Conservation (phyloP, 176 grass and related monocot species). For the Musa beccarii region DNA sequence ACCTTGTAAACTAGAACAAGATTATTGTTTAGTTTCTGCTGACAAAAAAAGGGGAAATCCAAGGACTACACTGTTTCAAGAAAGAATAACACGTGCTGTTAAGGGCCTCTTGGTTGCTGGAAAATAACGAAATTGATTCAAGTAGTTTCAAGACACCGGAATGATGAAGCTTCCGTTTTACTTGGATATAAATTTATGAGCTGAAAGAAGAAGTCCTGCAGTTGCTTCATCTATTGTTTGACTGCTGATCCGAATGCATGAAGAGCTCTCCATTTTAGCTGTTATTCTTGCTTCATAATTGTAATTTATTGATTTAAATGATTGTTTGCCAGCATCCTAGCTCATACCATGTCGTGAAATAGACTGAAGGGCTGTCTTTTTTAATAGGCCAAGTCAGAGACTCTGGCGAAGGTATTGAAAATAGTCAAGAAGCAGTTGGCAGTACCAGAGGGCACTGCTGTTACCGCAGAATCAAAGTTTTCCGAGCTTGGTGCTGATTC, state of each 20-base stretch:
- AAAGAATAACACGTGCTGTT: no score
- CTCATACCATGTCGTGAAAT: no score
- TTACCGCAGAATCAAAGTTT: background rate
- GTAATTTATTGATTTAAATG: background rate
- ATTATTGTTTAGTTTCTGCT: no score
- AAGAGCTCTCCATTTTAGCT: background rate
- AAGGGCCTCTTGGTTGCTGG: no score
- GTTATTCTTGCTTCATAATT: background rate
- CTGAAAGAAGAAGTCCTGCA: background rate
- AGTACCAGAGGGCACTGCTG: background rate
- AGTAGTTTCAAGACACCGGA: background rate
- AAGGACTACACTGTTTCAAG: no score
- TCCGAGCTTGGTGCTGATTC: slow-evolving; percentile 1
- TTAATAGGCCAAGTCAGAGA: slow-evolving; percentile 1
- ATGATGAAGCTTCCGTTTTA: background rate
- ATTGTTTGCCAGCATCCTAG: background rate
- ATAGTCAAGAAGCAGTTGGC: slow-evolving; percentile 1
- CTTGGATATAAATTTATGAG: background rate
- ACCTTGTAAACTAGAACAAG: no score
- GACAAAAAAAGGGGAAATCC: no score
- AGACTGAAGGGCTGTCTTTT: background rate
- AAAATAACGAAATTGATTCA: no score
- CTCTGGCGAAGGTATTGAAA: background rate
- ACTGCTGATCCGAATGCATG: background rate
- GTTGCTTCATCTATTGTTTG: background rate